Evolutionary conservation across 2,329 filamentous ascomycete genomes (phyloP).

Genomic region (Ceratocystis ficicola): DNA sequence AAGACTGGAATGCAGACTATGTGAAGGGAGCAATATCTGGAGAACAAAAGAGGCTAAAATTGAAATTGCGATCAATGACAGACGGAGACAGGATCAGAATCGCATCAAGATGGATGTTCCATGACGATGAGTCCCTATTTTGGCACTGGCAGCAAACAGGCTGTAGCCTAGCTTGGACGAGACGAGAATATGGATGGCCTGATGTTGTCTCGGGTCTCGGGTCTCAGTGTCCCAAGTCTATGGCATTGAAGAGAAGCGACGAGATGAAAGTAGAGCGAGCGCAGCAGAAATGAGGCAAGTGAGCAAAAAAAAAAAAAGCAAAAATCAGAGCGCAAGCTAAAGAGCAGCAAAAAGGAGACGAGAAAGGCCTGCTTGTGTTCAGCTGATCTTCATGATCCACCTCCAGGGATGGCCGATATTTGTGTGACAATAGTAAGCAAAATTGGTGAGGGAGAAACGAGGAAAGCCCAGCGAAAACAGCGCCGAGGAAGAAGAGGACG

Average conservation of each 20-base stretch:
- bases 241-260: neutral
- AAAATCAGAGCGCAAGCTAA: neutral
- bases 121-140: neutral
- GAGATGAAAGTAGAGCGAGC: neutral
- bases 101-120: neutral
- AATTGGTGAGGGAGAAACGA: neutral
- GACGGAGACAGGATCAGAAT: neutral
- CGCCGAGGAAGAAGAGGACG: neutral
- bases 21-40: neutral
- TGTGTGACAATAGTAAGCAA: neutral
- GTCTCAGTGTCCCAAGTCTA: neutral
- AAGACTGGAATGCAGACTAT: neutral
- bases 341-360: no score
- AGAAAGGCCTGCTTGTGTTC: neutral
- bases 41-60: neutral
- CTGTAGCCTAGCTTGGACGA: neutral
- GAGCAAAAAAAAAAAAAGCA: neutral
- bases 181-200: neutral
- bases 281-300: neutral
- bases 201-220: conserved; percentile 6
- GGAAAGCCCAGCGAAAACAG: neutral
- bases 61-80: neutral
- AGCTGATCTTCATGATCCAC: neutral
- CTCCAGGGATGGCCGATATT: neutral
- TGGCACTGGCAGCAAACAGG: neutral